phyloP scores from a whole-genome alignment of 2,329 filamentous ascomycete species.

The Trichoderma lentiforme region DNA sequence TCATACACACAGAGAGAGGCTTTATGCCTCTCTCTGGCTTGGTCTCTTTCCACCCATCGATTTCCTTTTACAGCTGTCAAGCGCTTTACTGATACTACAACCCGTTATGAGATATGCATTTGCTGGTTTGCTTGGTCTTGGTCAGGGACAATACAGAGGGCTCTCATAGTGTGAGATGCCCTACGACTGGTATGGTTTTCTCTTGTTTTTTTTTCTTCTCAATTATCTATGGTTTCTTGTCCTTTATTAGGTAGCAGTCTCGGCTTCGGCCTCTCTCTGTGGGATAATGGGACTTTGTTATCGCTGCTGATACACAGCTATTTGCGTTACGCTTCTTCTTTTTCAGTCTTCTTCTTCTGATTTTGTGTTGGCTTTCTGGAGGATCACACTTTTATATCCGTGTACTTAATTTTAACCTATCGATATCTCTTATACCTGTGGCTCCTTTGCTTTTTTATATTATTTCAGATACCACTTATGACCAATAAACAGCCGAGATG shows the following conservation, averaged over 20 bases:
- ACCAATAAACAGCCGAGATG: slow-evolving; percentile 16
- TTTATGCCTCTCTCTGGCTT: neutral
- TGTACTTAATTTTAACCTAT: slow-evolving; percentile 15
- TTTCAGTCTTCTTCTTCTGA: neutral
- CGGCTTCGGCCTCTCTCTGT: neutral
- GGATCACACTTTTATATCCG: neutral
- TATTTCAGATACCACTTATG: slow-evolving; percentile 19
- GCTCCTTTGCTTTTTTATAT: neutral
- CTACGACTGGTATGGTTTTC: slow-evolving; percentile 7
- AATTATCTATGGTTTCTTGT: neutral
- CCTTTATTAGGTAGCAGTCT: neutral
- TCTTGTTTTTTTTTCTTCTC: slow-evolving; percentile 8
- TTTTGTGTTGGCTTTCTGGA: neutral
- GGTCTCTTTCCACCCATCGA: neutral
- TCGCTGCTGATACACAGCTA: neutral
- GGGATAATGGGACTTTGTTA: neutral
- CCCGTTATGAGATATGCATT: slow-evolving; percentile 15
- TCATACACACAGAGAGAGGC: neutral
- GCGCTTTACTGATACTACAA: slow-evolving; percentile 14
- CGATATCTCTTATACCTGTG: neutral
- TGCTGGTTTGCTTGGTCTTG: slow-evolving; percentile 1
- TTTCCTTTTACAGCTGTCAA: neutral
- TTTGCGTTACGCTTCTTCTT: neutral
- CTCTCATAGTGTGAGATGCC: slow-evolving; percentile 7
- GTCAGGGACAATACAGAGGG: slow-evolving; percentile 3